Conservation (phyloP, 108 stramenopile genomes). For the Epipyxis sp. region DNA sequence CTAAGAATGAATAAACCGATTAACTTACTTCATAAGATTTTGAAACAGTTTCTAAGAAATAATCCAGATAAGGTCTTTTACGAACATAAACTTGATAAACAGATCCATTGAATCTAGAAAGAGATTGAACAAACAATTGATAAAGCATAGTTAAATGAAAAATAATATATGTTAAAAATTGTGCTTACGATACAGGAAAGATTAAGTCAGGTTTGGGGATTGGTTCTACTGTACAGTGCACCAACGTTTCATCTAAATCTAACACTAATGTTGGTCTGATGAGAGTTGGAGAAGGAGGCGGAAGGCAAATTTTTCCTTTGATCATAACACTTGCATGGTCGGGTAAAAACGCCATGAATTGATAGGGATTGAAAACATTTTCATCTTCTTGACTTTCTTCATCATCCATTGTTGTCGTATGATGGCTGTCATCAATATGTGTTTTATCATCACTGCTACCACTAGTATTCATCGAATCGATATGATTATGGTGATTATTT, state of each 20-base stretch:
- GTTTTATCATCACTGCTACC: neutral
- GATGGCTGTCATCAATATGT: constrained; percentile 6
- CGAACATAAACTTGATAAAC: constrained; percentile 77
- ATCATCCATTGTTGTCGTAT: constrained; percentile 3
- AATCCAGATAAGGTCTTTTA: constrained; percentile 72
- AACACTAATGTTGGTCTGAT: constrained; percentile 89
- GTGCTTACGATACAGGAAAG: constrained; percentile 63
- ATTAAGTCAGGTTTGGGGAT: constrained; percentile 48
- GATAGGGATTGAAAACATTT: constrained; percentile 92
- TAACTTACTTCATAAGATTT: constrained; percentile 76
- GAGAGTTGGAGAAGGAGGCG: constrained; percentile 72
- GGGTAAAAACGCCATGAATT: constrained; percentile 85
- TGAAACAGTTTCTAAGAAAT: constrained; percentile 71
- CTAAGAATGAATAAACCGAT: no score
- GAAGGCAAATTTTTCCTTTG: no score
- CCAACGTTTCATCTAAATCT: constrained; percentile 97
- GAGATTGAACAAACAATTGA: neutral
- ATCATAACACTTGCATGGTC: constrained; percentile 54
- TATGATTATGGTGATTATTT: neutral
- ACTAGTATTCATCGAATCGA: neutral
- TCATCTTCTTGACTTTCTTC: constrained; percentile 61
- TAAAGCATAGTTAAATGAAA: constrained; percentile 25
- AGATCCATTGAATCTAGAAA: neutral
- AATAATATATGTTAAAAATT: constrained; percentile 71
- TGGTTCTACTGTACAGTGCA: constrained; percentile 79